Conservation (phyloP, 805 yeast genomes). For the Naumovozyma baii region DNA sequence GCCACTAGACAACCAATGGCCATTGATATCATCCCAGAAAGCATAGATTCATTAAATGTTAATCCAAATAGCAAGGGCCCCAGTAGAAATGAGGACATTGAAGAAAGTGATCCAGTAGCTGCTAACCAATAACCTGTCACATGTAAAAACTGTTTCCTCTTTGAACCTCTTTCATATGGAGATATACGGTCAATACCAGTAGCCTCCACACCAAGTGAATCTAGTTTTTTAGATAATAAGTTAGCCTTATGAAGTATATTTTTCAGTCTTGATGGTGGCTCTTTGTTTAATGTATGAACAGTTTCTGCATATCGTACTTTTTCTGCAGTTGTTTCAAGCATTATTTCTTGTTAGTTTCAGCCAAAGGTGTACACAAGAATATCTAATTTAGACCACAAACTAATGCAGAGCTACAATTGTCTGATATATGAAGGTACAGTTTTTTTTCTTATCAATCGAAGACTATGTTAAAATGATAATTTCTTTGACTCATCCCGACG, state of each 20-base stretch:
- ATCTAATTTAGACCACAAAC: too few relatives aligned
- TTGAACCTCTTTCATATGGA: conserved; percentile 53
- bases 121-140: conserved; percentile 75
- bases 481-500: too few relatives aligned
- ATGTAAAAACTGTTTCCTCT: conserved; percentile 30
- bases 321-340: not conserved
- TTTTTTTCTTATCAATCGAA: too few relatives aligned
- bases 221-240: conserved; percentile 38
- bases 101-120: conserved; percentile 80
- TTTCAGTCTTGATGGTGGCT: not conserved
- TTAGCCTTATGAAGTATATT: not conserved
- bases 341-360: too few relatives aligned
- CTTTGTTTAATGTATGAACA: not conserved
- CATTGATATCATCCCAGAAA: conserved; percentile 54
- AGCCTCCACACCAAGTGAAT: conserved; percentile 56
- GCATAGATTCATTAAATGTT: conserved; percentile 54
- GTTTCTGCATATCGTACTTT: not conserved
- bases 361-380: too few relatives aligned
- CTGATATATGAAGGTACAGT: too few relatives aligned
- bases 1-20: conserved; percentile 67
- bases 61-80: conserved; percentile 66
- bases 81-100: conserved; percentile 74
- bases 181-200: conserved; percentile 71
- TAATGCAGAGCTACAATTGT: too few relatives aligned
- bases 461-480: too few relatives aligned